Evolutionary conservation across 345 rosid genomes (phyloP).

Genomic region (Clarkia xantiana): DNA sequence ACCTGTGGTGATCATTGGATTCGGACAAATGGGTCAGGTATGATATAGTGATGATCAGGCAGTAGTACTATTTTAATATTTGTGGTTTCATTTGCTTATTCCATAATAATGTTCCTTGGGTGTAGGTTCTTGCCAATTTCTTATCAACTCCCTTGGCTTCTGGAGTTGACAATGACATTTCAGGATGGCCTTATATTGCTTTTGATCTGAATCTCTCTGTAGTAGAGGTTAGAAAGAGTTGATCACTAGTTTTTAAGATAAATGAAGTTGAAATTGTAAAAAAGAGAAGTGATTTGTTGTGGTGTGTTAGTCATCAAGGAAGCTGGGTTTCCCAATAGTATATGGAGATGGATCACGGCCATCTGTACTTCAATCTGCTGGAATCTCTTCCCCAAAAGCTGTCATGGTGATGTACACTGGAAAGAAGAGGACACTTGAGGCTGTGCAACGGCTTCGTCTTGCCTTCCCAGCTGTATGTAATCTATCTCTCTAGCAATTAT

Average conservation of each 20-base stretch:
- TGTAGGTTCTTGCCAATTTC: constrained; percentile 86
- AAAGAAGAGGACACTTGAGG: constrained; percentile 61
- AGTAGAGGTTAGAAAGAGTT: constrained; percentile 44
- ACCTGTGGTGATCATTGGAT: constrained; percentile 84
- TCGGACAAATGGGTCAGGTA: constrained; percentile 98
- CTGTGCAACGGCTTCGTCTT: constrained; percentile 79
- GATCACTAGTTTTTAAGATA: too few species aligned
- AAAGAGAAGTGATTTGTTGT: not conserved
- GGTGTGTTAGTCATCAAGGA: constrained; percentile 50
- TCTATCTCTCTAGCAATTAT: constrained; percentile 9
- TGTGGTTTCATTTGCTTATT: not conserved
- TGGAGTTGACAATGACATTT: constrained; percentile 38
- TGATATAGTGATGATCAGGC: not conserved
- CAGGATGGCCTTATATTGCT: constrained; percentile 74
- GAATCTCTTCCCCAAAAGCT: constrained; percentile 79
- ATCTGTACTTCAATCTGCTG: constrained; percentile 75
- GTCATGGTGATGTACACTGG: constrained; percentile 87
- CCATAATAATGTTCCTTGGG: not conserved
- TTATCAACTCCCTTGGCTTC: constrained; percentile 72
- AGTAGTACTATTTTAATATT: not conserved
- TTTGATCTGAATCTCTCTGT: constrained; percentile 88
- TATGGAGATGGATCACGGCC: constrained; percentile 92
- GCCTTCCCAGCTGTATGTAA: constrained; percentile 60
- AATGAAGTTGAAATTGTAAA: too few species aligned
- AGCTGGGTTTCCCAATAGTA: constrained; percentile 72